These are phyloP conservation scores for Diaporthe vaccinii DNA, from an alignment of 2,329 filamentous ascomycete species.

Conservation along the genomic window DNA sequence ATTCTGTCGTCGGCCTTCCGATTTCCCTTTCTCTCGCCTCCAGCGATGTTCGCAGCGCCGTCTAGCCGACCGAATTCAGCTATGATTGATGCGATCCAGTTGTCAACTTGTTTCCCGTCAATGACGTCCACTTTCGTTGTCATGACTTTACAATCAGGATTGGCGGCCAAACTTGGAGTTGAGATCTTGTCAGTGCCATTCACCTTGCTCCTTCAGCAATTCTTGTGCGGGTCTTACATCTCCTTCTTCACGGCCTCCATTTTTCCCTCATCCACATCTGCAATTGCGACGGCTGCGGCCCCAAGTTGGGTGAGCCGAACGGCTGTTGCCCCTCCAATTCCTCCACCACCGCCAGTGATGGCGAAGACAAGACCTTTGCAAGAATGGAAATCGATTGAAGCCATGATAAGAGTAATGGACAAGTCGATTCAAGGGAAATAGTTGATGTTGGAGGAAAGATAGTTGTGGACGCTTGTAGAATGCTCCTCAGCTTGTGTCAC, in stretches of 20 bases:
- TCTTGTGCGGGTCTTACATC: background rate
- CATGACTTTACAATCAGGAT: background rate
- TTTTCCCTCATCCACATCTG: background rate
- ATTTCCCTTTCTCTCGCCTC: background rate
- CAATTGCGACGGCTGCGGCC: constrained; percentile 11
- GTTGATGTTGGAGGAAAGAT: background rate
- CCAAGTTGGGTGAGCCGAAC: background rate
- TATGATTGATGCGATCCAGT: background rate
- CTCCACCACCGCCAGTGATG: background rate
- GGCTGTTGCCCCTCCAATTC: background rate
- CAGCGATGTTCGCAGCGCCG: background rate
- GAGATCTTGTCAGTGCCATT: background rate
- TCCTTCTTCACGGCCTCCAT: constrained; percentile 18
- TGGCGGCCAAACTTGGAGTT: background rate
- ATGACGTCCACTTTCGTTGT: background rate
- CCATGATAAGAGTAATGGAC: background rate
- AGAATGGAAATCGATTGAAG: background rate
- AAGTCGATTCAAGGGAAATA: background rate
- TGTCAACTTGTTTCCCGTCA: background rate
- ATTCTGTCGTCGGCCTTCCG: background rate
- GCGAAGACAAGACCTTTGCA: constrained; percentile 13
- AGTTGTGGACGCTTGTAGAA: background rate
- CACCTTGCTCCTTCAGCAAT: background rate
- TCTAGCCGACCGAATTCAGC: background rate
- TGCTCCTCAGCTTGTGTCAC: background rate